Conservation (phyloP, 2,329 filamentous ascomycete genomes). For the Fusarium continuum region DNA sequence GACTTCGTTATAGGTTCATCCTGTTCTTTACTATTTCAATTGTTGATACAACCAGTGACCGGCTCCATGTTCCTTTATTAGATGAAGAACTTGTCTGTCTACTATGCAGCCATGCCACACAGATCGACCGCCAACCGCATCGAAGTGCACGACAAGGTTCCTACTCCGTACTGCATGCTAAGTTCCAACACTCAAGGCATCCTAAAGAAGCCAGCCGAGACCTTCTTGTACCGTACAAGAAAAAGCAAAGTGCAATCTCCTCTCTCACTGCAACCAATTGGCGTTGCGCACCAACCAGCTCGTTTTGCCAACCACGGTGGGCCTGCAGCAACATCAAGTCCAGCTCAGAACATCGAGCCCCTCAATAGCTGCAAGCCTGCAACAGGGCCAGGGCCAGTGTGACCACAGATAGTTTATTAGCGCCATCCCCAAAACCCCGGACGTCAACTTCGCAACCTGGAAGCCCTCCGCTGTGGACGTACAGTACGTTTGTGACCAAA, state of each 20-base stretch:
- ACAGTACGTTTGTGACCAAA: no score
- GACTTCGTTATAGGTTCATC: neutral
- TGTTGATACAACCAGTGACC: neutral
- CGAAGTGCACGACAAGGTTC: constrained; percentile 8
- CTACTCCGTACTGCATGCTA: neutral
- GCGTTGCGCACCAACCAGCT: constrained; percentile 32
- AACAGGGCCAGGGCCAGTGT: constrained; percentile 14
- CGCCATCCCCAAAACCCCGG: constrained; percentile 10
- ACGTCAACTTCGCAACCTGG: constrained; percentile 6
- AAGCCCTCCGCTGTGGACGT: neutral
- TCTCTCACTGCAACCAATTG: constrained; percentile 18
- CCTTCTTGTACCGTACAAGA: constrained; percentile 2
- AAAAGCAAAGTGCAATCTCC: constrained; percentile 28
- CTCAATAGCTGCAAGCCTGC: constrained; percentile 6
- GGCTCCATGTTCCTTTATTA: neutral
- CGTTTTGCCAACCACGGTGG: constrained; percentile 18
- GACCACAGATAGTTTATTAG: constrained; percentile 21
- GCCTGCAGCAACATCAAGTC: constrained; percentile 18
- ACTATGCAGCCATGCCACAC: constrained; percentile 8
- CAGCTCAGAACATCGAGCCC: constrained; percentile 2
- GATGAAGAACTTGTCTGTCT: neutral
- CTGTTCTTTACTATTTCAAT: neutral
- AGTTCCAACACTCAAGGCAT: constrained; percentile 9
- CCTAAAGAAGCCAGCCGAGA: constrained; percentile 20
- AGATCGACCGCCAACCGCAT: constrained; percentile 27